Percentiles rank a stretch among this genome's conserved stretches.
Evolutionary conservation across 164 flowering plant species (phyloP).

Genomic region (Nelumbo lutea): DNA sequence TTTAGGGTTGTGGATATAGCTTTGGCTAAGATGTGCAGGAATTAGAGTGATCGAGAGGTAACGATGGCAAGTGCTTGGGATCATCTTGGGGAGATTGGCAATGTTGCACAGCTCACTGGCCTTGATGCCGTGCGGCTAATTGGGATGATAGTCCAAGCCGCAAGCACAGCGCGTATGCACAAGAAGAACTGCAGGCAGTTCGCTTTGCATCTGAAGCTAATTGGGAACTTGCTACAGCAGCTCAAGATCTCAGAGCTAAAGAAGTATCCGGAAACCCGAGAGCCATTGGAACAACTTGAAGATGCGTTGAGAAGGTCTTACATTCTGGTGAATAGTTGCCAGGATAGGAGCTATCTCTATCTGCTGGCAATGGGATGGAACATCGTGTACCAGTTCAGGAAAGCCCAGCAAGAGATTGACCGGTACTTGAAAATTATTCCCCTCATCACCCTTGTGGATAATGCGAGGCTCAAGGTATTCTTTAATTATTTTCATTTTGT

Average conservation of each 20-base stretch:
- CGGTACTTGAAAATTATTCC: slow-evolving; percentile 79
- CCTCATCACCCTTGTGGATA: slow-evolving; percentile 85
- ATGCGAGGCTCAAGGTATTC: slow-evolving; percentile 81
- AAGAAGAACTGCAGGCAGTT: slow-evolving; percentile 93
- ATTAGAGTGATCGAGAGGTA: slow-evolving; percentile 2
- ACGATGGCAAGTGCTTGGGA: slow-evolving; percentile 61
- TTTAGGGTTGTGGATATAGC: background rate
- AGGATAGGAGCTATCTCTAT: slow-evolving; percentile 85
- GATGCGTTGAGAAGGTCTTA: slow-evolving; percentile 87
- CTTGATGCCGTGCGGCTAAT: slow-evolving; percentile 72
- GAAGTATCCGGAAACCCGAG: slow-evolving; percentile 86
- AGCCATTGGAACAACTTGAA: slow-evolving; percentile 93
- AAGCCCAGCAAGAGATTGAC: slow-evolving; percentile 88
- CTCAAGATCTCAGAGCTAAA: slow-evolving; percentile 85
- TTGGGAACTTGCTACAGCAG: slow-evolving; percentile 87
- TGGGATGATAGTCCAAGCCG: slow-evolving; percentile 79
- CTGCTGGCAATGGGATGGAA: slow-evolving; percentile 97
- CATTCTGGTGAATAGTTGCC: slow-evolving; percentile 81
- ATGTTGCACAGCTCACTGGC: slow-evolving; percentile 74
- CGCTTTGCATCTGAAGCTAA: slow-evolving; percentile 82
- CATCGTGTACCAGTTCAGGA: slow-evolving; percentile 88
- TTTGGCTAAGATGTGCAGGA: background rate
- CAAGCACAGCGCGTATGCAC: slow-evolving; percentile 89
- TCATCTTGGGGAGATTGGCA: slow-evolving; percentile 67
- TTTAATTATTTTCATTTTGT: background rate